A percentile compares a stretch with the other conserved stretches of the same genome.
These are phyloP conservation scores for Aurantiochytrium sp. DNA, from an alignment of 108 stramenopile species.

Conservation along the genomic window DNA sequence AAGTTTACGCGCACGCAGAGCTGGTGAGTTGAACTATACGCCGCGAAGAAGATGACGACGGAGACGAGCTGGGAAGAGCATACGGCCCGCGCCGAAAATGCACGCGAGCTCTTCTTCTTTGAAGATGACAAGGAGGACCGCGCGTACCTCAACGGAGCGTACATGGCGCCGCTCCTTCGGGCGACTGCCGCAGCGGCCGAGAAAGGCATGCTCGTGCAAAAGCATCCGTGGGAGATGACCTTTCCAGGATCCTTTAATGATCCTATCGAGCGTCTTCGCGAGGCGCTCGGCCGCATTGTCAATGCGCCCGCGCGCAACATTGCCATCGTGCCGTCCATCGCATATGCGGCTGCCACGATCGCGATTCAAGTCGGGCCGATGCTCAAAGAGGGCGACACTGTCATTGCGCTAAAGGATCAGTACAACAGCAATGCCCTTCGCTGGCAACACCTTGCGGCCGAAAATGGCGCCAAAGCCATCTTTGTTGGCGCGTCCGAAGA, in stretches of 20 bases:
- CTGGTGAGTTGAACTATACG: too few species aligned
- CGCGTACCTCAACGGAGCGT: not conserved
- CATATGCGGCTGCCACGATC: not conserved
- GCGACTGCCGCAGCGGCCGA: not conserved
- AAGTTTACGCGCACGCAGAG: too few species aligned
- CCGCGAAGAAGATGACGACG: not conserved
- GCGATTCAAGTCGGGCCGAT: not conserved
- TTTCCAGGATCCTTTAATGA: not conserved
- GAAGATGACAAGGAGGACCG: not conserved
- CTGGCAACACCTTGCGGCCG: not conserved
- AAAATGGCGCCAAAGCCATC: not conserved
- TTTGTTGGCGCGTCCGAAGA: not conserved
- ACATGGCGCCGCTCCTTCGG: not conserved
- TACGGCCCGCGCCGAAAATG: not conserved
- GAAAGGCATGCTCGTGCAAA: not conserved
- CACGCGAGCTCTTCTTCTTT: not conserved
- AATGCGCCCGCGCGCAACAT: not conserved
- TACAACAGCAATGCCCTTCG: not conserved
- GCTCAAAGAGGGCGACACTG: not conserved
- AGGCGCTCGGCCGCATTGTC: not conserved
- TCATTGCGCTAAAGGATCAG: not conserved
- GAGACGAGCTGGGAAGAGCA: not conserved
- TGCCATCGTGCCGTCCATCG: not conserved
- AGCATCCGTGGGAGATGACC: not conserved
- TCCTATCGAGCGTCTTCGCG: not conserved